These are phyloP conservation scores for Penicillium verrucosum DNA, from an alignment of 2,329 filamentous ascomycete species.

Conservation along the genomic window DNA sequence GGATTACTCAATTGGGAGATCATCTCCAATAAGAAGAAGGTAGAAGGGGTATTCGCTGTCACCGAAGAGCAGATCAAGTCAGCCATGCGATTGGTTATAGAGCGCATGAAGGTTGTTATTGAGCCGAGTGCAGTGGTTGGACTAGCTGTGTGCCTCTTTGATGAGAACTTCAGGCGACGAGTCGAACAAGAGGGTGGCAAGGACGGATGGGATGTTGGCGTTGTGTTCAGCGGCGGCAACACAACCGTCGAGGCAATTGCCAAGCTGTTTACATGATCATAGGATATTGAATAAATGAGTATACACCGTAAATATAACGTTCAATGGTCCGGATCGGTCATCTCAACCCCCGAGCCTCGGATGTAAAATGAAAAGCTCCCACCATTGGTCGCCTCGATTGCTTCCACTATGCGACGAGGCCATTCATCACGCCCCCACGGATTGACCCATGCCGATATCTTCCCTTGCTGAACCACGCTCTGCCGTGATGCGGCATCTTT, in stretches of 20 bases:
- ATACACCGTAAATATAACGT: neutral
- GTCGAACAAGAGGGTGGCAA: slow-evolving; percentile 64
- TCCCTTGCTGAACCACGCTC: slow-evolving; percentile 33
- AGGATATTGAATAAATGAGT: neutral
- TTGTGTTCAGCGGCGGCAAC: slow-evolving; percentile 63
- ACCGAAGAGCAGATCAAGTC: slow-evolving; percentile 76
- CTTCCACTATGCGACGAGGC: slow-evolving; percentile 31
- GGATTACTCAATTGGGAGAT: slow-evolving; percentile 73
- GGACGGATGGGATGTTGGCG: slow-evolving; percentile 68
- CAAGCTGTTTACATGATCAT: slow-evolving; percentile 48
- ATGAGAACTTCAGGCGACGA: slow-evolving; percentile 74
- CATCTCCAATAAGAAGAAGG: slow-evolving; percentile 68
- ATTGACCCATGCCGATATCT: slow-evolving; percentile 40
- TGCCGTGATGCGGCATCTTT: slow-evolving; percentile 37
- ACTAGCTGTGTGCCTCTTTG: slow-evolving; percentile 75
- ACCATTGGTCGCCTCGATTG: slow-evolving; percentile 25
- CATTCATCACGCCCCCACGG: slow-evolving; percentile 35
- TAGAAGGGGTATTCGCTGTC: slow-evolving; percentile 69
- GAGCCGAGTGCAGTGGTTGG: slow-evolving; percentile 86
- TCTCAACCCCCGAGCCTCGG: slow-evolving; percentile 24
- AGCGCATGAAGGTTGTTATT: slow-evolving; percentile 85
- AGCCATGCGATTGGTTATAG: slow-evolving; percentile 73
- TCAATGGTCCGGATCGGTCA: slow-evolving; percentile 6
- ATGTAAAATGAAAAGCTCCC: slow-evolving; percentile 34
- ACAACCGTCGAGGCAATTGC: slow-evolving; percentile 61